A percentile compares a stretch with the other conserved stretches of the same genome.
These are phyloP conservation scores for Solioccasus polychromus DNA, from an alignment of 768 basidiomycete species.

Conservation along the genomic window DNA sequence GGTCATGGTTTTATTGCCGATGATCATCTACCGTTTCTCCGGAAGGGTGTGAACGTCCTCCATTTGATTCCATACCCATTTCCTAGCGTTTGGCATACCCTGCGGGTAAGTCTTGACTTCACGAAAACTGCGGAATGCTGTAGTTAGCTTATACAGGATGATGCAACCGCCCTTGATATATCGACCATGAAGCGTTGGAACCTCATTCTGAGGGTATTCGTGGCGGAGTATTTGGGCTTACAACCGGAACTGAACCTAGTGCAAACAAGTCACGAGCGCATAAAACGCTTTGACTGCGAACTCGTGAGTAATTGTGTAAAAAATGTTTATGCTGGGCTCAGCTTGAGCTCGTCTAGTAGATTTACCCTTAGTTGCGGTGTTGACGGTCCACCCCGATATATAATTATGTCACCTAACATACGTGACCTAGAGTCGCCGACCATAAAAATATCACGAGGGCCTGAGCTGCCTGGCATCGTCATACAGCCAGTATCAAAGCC, in stretches of 20 bases:
- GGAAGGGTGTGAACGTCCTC: conserved; percentile 78
- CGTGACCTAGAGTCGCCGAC: neutral
- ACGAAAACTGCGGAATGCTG: neutral
- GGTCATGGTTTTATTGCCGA: conserved; percentile 73
- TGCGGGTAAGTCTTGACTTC: conserved; percentile 47
- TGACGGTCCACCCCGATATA: neutral
- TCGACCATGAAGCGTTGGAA: conserved; percentile 90
- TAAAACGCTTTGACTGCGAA: conserved; percentile 42
- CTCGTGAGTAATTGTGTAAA: conserved; percentile 39
- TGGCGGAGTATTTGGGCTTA: conserved; percentile 84
- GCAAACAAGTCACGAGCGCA: conserved; percentile 18
- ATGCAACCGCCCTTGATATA: conserved; percentile 80
- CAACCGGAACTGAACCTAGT: conserved; percentile 44
- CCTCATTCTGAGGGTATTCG: conserved; percentile 80
- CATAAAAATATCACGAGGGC: conserved; percentile 2
- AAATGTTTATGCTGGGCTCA: conserved; percentile 2
- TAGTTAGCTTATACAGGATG: conserved; percentile 57
- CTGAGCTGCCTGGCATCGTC: conserved; percentile 8
- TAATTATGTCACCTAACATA: neutral
- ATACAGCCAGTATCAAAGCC: conserved; percentile 29
- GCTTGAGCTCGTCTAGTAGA: conserved; percentile 18
- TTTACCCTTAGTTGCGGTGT: neutral
- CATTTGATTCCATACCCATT: conserved; percentile 91
- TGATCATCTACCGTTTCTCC: conserved; percentile 91
- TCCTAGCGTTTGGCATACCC: conserved; percentile 85